Evolutionary conservation across 2,329 filamentous ascomycete genomes (phyloP).

Genomic region (Madurella fahalii): DNA sequence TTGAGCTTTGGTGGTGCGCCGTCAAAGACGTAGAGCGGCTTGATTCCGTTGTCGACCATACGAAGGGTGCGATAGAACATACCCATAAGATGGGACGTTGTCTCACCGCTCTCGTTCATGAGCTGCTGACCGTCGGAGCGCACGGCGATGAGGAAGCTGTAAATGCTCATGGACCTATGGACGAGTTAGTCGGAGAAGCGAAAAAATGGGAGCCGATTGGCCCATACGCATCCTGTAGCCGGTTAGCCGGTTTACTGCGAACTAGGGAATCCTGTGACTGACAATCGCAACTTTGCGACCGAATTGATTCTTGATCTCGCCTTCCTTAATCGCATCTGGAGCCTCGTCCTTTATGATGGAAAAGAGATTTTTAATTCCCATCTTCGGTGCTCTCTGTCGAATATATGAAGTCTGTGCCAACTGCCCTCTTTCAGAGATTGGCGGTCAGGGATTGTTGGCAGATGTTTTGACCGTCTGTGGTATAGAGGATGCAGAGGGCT

Average conservation of each 20-base stretch:
- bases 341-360: conserved; percentile 85
- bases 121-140: conserved; percentile 95
- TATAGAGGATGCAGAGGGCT: too few species aligned
- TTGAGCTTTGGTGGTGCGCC: conserved; percentile 96
- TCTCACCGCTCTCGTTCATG: conserved; percentile 91
- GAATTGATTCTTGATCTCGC: conserved; percentile 98
- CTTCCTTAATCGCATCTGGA: conserved; percentile 91
- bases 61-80: conserved; percentile 99
- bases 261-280: conserved; percentile 36
- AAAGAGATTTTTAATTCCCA: conserved; percentile 71
- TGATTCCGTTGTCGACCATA: conserved; percentile 98
- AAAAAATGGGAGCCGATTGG: neutral
- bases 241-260: conserved; percentile 9
- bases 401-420: too few species aligned
- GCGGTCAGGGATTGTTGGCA: too few species aligned
- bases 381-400: too few species aligned
- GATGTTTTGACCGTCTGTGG: too few species aligned
- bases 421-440: too few species aligned
- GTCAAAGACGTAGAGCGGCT: conserved; percentile 96
- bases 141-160: conserved; percentile 96
- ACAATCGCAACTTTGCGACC: conserved; percentile 97
- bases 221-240: conserved; percentile 53
- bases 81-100: conserved; percentile 96
- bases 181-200: conserved; percentile 1
- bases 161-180: conserved; percentile 83